A percentile compares a stretch with the other conserved stretches of the same genome.
phyloP scores from a whole-genome alignment of 345 rosid genomes.

The Gynandropsis gynandra region DNA sequence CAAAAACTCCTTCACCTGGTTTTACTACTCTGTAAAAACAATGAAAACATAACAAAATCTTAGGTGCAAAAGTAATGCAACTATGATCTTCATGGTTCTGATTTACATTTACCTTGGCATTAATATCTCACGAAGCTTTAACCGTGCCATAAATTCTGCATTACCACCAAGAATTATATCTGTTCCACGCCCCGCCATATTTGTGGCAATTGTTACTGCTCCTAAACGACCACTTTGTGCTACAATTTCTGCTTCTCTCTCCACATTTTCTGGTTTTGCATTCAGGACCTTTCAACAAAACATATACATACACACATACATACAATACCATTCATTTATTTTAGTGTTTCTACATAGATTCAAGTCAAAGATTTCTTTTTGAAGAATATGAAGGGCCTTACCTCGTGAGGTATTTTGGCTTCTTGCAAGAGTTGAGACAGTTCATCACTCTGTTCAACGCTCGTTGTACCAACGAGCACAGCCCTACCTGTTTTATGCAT shows the following conservation, averaged over 20 bases:
- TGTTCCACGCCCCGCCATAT: conserved; percentile 99
- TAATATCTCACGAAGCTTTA: conserved; percentile 94
- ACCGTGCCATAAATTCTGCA: conserved; percentile 95
- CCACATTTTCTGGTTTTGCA: conserved; percentile 99
- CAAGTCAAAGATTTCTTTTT: not conserved
- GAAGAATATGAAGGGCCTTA: conserved; percentile 21
- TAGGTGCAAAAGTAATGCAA: conserved; percentile 8
- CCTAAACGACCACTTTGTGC: conserved; percentile 98
- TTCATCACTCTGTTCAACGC: conserved; percentile 97
- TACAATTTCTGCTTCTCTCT: conserved; percentile 99
- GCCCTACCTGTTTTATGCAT: conserved; percentile 90
- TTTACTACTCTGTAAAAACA: conserved; percentile 57
- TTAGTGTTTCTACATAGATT: conserved; percentile 2
- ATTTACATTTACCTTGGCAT: conserved; percentile 73
- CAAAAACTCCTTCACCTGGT: conserved; percentile 71
- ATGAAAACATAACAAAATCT: conserved; percentile 14
- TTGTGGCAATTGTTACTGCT: conserved; percentile 96
- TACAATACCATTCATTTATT: conserved; percentile 1
- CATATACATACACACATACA: conserved; percentile 14
- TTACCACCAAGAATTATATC: conserved; percentile 97
- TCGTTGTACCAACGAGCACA: conserved; percentile 96
- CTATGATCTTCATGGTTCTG: conserved; percentile 10
- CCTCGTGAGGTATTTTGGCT: conserved; percentile 93
- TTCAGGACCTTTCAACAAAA: conserved; percentile 67
- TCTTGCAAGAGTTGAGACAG: conserved; percentile 72